Percentiles rank a stretch among this genome's conserved stretches.
Conservation (phyloP, 2,329 filamentous ascomycete genomes). For the Phymatotrichopsis omnivora region DNA sequence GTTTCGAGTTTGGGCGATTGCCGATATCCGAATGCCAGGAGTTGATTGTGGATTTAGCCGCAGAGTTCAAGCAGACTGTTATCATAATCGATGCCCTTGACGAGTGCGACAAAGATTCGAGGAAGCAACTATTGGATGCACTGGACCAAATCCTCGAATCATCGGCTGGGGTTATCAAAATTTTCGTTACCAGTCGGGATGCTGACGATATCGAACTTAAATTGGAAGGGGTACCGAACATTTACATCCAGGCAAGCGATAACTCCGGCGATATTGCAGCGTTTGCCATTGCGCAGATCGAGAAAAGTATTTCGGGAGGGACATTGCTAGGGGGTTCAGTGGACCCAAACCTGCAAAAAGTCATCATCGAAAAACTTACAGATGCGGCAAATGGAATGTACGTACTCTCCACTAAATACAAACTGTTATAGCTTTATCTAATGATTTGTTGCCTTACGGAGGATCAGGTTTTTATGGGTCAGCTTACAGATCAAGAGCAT, state of each 20-base stretch:
- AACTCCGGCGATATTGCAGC: constrained; percentile 32
- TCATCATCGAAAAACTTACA: constrained; percentile 28
- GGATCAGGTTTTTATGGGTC: too few species aligned
- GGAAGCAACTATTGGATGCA: constrained; percentile 30
- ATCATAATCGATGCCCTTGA: constrained; percentile 36
- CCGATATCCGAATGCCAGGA: constrained; percentile 8
- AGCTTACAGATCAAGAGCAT: too few species aligned
- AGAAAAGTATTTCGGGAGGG: constrained; percentile 21
- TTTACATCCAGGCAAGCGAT: constrained; percentile 29
- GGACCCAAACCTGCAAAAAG: constrained; percentile 21
- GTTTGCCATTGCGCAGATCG: constrained; percentile 29
- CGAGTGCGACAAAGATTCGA: constrained; percentile 31
- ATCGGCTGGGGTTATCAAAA: constrained; percentile 32
- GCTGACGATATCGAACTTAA: constrained; percentile 28
- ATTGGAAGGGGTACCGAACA: constrained; percentile 30
- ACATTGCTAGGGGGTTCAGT: constrained; percentile 22
- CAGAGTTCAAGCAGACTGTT: constrained; percentile 26
- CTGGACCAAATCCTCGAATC: constrained; percentile 31
- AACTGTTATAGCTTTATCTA: too few species aligned
- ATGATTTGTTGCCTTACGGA: too few species aligned
- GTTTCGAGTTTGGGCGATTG: too few species aligned
- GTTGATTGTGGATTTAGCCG: constrained; percentile 29
- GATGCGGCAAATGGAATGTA: constrained; percentile 33
- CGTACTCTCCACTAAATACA: constrained; percentile 12
- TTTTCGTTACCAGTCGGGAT: constrained; percentile 35